These are phyloP conservation scores for Mucor plumbeus DNA, from an alignment of 371 early-diverging fungal genomes.

Conservation along the genomic window DNA sequence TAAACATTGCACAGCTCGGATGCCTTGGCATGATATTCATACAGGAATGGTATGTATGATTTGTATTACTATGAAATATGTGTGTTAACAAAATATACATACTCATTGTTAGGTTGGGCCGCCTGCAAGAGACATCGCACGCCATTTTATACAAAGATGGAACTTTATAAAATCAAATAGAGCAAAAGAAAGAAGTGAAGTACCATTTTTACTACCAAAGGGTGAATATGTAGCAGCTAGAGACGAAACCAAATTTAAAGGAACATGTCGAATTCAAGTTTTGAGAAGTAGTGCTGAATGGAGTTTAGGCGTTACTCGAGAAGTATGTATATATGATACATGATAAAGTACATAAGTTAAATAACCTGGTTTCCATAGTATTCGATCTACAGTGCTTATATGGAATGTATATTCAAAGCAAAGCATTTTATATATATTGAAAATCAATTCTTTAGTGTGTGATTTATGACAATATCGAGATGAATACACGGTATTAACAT, in stretches of 20 bases:
- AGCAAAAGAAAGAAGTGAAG: constrained; percentile 56
- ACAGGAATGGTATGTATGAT: constrained; percentile 57
- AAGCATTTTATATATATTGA: constrained; percentile 94
- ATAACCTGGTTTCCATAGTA: constrained; percentile 38
- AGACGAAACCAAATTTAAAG: constrained; percentile 68
- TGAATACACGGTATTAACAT: not conserved
- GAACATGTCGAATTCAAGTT: constrained; percentile 73
- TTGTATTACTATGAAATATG: not conserved
- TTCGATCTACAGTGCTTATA: constrained; percentile 87
- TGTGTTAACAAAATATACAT: not conserved
- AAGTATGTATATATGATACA: constrained; percentile 29
- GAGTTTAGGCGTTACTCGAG: constrained; percentile 66
- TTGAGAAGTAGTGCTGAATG: constrained; percentile 72
- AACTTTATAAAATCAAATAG: constrained; percentile 81
- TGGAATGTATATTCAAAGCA: constrained; percentile 75
- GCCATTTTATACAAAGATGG: constrained; percentile 94
- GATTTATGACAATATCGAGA: not conserved
- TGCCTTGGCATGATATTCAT: constrained; percentile 97
- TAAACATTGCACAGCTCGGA: constrained; percentile 60
- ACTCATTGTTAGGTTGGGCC: constrained; percentile 55
- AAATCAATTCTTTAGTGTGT: constrained; percentile 92
- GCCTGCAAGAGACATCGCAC: constrained; percentile 83
- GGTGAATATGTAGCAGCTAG: constrained; percentile 74
- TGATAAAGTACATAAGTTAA: not conserved
- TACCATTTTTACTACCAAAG: constrained; percentile 79